Base-by-base conservation (phyloP, 768 basidiomycete genomes). In the Cyclocybe aegerita region DNA sequence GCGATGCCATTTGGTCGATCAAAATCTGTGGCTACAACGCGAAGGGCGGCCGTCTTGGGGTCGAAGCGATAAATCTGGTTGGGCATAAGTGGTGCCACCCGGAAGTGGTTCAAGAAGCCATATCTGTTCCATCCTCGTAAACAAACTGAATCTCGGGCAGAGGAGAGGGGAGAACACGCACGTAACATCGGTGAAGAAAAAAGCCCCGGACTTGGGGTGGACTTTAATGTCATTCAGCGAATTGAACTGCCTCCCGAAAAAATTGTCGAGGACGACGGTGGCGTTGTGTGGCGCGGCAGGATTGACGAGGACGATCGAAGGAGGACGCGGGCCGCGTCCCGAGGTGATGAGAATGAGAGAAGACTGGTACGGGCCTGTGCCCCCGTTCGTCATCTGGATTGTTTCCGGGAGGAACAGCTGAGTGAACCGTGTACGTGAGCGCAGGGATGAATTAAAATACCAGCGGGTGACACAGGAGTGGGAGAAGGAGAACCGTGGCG, bases 11-110 rank as follows among this genome's bases (percentile, higher is more conserved):
- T 93, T 39, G 78, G 78, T 55, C 79, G 78, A 50, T 78, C 76
- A 59, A 92, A 86, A n/a, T 82, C 85, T 54, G 88, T 85, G 2
- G 91, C 89, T 2, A 90, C 85, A 7, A 86, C 84, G 2, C 80
- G 78, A 5, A 92, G 79, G 30, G 78, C 66, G 4, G 86, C 77
- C 1, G 83, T 85, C 2, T 72, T 70, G 7, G 85, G 81, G 60
- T 90, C 82, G 59, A 90, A 82, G 9, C 86, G 77, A 63, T 94
- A 93, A 11, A 91, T 87, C 58, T 91, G 88, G 41, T 77, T 83
- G 3, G 86, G 89, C 44, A 90, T 61, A 39, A 81, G 73, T 6
- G 86, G 88, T 4, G 68, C 56, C 0, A 86, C 81, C 43, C 88
- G 81, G 74, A 90, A 91, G 42, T 74, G 70, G 50, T 82, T 80